phyloP scores from a whole-genome alignment of 2,329 filamentous ascomycete genomes.

The Purpureocillium takamizusanense region DNA sequence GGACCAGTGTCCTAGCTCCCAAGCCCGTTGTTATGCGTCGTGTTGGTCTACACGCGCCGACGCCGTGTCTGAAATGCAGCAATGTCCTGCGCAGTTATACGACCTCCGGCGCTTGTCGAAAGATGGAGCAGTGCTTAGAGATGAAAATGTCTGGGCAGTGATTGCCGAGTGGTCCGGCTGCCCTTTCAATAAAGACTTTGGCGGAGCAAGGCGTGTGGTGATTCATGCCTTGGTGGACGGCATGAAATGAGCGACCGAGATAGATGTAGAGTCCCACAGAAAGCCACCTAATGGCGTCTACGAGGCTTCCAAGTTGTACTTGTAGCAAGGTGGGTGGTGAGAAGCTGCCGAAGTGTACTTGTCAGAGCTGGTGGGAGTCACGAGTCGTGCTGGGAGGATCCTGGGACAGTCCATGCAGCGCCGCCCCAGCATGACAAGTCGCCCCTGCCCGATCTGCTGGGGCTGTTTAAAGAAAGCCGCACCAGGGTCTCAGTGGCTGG shows the following conservation, averaged over 20 bases:
- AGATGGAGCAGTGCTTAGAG: not conserved
- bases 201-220: conserved; percentile 16
- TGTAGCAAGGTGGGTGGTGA: conserved; percentile 7
- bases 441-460: conserved; percentile 29
- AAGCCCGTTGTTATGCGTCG: too few relatives aligned
- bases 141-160: not conserved
- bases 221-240: conserved; percentile 17
- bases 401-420: conserved; percentile 26
- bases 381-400: conserved; percentile 31
- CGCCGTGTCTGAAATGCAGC: too few relatives aligned
- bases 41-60: too few relatives aligned
- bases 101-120: too few relatives aligned
- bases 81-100: too few relatives aligned
- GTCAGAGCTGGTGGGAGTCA: conserved; percentile 25
- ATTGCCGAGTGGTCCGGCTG: conserved; percentile 7
- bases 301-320: conserved; percentile 2
- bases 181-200: conserved; percentile 2
- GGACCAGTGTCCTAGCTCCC: too few relatives aligned
- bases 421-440: conserved; percentile 28
- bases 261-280: conserved; percentile 6
- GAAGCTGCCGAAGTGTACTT: conserved; percentile 22
- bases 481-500: conserved; percentile 28
- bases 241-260: conserved; percentile 13
- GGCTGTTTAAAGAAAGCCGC: conserved; percentile 24
- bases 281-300: not conserved